Evolutionary conservation across 192 early-diverging fungal species (phyloP), one percentile per base, ranked within the genome.

Genomic region (Fimicolochytrium jonesii): DNA sequence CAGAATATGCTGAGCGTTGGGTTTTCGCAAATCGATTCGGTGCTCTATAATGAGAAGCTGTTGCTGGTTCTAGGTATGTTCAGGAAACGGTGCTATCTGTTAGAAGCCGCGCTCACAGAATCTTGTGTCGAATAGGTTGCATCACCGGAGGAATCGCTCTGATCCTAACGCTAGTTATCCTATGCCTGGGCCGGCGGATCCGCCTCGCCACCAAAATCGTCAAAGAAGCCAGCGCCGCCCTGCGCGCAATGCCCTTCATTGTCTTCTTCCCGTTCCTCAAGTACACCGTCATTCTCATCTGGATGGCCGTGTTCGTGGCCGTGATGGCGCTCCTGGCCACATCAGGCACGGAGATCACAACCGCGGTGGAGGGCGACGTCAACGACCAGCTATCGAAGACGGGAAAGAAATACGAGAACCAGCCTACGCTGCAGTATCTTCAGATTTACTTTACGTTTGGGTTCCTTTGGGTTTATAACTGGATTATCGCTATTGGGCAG

Each of bases 401-500:
- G 30, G 60, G 60, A 7, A 34, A 41, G 31, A n/a, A 17, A 4
- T 62, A 62, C 47, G 15, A 13, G 30, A n/a, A 32, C n/a, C 22
- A 25, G 2, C 20, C 26, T 22, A 64, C 45, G 9, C 18, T 69
- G 17, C 48, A 68, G 41, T 76, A 74, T 50, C 42, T 76, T n/a
- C 58, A 73, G 20, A 42, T 71, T 26, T 82, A 79, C 57, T 82
- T 82, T 61, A 43, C 73, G 15, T 77, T 82, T 67, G 82, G 82
- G 17, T 81, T 81, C 68, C 65, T 84, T 28, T 84, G 82, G 82
- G 52, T 35, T 13, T 67, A 74, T 59, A 68, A 64, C 49, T 82
- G 71, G 42, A 34, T 84, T 18, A 51, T 68, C 47, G 82, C 68
- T n/a, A 54, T 81, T 58, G 74, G 71, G 41, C 75, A 77, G 50